Percentiles rank a stretch among this genome's conserved stretches.
phyloP scores from a whole-genome alignment of 768 basidiomycete genomes.

The Tubosaeta sp. region DNA sequence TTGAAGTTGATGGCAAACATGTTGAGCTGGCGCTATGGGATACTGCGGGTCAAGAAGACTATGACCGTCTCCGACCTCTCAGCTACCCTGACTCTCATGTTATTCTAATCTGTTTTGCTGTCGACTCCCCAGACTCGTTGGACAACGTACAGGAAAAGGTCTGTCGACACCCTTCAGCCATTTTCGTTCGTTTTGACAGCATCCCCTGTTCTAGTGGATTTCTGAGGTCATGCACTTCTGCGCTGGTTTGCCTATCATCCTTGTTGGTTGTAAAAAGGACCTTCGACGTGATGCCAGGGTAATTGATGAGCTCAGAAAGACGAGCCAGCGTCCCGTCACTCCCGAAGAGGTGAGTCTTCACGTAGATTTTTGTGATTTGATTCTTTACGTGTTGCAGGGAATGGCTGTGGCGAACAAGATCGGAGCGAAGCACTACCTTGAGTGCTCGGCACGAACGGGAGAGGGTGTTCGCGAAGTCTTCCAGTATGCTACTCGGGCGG shows the following conservation, averaged over 20 bases:
- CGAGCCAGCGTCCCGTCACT: slow-evolving; percentile 90
- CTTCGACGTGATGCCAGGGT: slow-evolving; percentile 89
- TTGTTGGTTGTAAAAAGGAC: slow-evolving; percentile 99
- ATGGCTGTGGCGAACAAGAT: slow-evolving; percentile 96
- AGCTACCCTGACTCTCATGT: slow-evolving; percentile 99
- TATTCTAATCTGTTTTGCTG: slow-evolving; percentile 98
- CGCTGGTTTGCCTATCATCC: slow-evolving; percentile 88
- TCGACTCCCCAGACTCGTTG: slow-evolving; percentile 96
- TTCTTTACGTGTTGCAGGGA: slow-evolving; percentile 50
- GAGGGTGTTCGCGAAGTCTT: slow-evolving; percentile 98
- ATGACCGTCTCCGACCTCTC: slow-evolving; percentile 95
- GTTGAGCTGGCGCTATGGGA: slow-evolving; percentile 99
- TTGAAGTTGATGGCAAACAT: slow-evolving; percentile 97
- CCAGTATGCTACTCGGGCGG: slow-evolving; percentile 94
- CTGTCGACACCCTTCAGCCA: slow-evolving; percentile 23
- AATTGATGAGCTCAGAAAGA: slow-evolving; percentile 91
- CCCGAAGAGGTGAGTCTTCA: slow-evolving; percentile 71
- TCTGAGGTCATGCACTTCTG: slow-evolving; percentile 99
- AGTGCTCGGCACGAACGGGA: slow-evolving; percentile 94
- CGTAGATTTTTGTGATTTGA: not conserved
- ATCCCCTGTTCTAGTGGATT: slow-evolving; percentile 70
- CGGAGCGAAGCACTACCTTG: slow-evolving; percentile 92
- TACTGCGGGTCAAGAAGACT: slow-evolving; percentile 99
- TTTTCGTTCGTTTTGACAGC: slow-evolving; percentile 5
- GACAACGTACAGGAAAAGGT: slow-evolving; percentile 99